These are phyloP conservation scores for Picea glauca DNA, from an alignment of 75 land plant species.

Conservation along the genomic window DNA sequence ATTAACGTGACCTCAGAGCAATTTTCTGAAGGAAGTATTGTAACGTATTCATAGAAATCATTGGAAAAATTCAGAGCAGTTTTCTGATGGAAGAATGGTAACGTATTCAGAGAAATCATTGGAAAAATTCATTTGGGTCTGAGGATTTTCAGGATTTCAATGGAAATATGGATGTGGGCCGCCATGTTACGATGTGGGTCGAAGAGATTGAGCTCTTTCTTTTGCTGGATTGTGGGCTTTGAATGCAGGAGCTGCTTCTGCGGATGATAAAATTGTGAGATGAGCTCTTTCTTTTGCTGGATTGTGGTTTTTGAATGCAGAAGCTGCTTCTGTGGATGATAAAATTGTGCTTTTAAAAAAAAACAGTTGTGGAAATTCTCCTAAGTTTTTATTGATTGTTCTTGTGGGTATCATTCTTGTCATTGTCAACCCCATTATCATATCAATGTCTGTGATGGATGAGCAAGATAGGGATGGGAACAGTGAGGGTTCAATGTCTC, in stretches of 20 bases:
- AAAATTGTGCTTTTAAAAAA: too few species aligned
- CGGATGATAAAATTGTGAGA: neutral
- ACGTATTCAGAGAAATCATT: too few species aligned
- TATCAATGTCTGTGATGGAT: neutral
- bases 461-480: constrained; percentile 3
- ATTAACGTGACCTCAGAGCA: too few species aligned
- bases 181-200: constrained; percentile 10
- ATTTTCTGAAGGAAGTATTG: too few species aligned
- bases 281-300: constrained; percentile 9
- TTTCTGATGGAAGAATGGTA: too few species aligned
- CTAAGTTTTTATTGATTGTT: too few species aligned
- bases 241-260: constrained; percentile 5
- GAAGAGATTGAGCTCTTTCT: constrained; percentile 10
- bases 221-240: constrained; percentile 13
- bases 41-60: too few species aligned
- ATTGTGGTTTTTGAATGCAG: constrained; percentile 5
- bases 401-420: too few species aligned
- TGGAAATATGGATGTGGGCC: constrained; percentile 1
- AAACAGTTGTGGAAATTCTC: too few species aligned
- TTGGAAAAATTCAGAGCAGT: too few species aligned
- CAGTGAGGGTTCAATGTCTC: neutral
- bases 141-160: neutral
- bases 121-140: too few species aligned
- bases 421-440: too few species aligned
- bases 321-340: neutral